phyloP scores from a whole-genome alignment of 1,284 basidiomycete species.

The Pholiota adiposa region DNA sequence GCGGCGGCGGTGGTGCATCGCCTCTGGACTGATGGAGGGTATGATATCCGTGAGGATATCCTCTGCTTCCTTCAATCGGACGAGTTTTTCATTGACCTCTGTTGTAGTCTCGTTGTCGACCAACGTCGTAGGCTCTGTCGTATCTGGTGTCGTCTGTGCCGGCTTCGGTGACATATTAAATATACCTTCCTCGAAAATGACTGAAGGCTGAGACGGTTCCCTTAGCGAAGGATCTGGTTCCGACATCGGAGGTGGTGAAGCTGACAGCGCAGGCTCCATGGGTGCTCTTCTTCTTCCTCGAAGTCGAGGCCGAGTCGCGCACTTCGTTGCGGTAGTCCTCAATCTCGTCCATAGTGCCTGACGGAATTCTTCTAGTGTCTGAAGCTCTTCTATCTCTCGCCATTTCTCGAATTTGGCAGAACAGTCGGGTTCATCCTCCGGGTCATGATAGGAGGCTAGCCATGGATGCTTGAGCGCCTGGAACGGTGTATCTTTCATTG shows the following conservation, averaged over 20 bases:
- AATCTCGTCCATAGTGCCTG: slow-evolving; percentile 84
- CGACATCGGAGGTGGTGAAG: slow-evolving; percentile 12
- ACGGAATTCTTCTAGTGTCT: slow-evolving; percentile 82
- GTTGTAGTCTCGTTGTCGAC: background rate
- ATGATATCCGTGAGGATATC: slow-evolving; percentile 26
- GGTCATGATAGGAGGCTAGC: slow-evolving; percentile 89
- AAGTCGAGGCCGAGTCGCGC: slow-evolving; percentile 47
- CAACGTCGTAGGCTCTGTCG: background rate
- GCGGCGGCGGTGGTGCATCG: slow-evolving; percentile 35
- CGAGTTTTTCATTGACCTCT: slow-evolving; percentile 10
- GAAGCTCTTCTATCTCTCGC: slow-evolving; percentile 80
- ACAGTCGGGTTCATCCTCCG: slow-evolving; percentile 85
- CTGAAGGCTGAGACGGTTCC: slow-evolving; percentile 6
- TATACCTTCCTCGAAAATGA: slow-evolving; percentile 18
- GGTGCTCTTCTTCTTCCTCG: slow-evolving; percentile 9
- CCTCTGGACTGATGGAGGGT: slow-evolving; percentile 33
- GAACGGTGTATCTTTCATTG: slow-evolving; percentile 76
- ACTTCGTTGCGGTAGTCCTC: slow-evolving; percentile 86
- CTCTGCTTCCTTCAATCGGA: slow-evolving; percentile 21
- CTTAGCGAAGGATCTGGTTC: background rate
- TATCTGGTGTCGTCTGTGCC: background rate
- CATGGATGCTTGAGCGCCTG: slow-evolving; percentile 87
- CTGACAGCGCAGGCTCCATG: slow-evolving; percentile 12
- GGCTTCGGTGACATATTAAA: slow-evolving; percentile 5
- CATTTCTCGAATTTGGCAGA: slow-evolving; percentile 80